Base-by-base conservation (phyloP, 148 eudicot species). In the Vaccinium vitisidaea region DNA sequence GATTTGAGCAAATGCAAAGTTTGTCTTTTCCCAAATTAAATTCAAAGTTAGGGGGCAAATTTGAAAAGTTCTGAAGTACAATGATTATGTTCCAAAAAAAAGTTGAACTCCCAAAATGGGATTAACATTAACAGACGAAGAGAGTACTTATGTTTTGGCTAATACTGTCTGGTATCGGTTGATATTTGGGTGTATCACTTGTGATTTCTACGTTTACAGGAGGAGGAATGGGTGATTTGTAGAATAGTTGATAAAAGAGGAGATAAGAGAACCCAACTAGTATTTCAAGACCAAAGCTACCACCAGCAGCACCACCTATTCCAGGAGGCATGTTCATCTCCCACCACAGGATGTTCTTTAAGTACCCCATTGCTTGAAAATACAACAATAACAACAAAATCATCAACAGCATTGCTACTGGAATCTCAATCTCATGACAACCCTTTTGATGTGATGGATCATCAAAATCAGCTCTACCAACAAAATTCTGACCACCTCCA, bases 181-280 rank as follows among this genome's bases (percentile, higher is more conserved):
- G 46, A 43, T 43, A 43, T 4, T 43, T 43, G 46, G 46, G 5
- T 5, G 6, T 43, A 43, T 43, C 46, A 43, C 0, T 5, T 43
- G 6, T 43, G 46, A 43, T 39, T 73, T 63, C 23, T 2, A 16
- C 58, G 39, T 77, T 59, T 80, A 83, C 92, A 92, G 97, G 97
- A 94, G 97, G 97, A 94, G 55, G 97, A 94, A 87, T 94, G 97
- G 97, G 97, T 94, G 88, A 94, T 94, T 75, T 94, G 95, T 83
- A 92, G 97, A 86, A 90, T 94, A 83, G 87, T 88, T 55, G 93
- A 89, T 86, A 94, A 92, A 84, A 74, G 84, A 70, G 89, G 85
- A 9, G 91, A 91, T 46, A 91, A 86, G 88, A 91, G 84, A 83
- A 82, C 30, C 46, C 81, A 86, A 53, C 32, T 23, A 25, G 27